Base-by-base conservation (phyloP, 345 rosid genomes). In the Gossypium rotundifolium region DNA sequence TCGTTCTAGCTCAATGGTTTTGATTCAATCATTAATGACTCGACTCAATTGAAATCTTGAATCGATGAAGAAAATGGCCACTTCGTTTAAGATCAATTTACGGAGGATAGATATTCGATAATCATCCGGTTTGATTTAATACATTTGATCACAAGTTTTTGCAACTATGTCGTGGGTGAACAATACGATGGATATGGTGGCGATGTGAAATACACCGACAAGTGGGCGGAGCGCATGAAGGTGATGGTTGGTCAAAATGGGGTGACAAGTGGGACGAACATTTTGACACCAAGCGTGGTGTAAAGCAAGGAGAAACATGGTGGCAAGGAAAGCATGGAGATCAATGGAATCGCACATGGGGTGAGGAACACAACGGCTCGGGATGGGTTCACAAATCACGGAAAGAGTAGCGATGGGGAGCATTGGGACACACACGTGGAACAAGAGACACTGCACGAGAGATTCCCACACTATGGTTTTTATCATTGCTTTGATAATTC, bases 211-310 rank as follows among this genome's bases (percentile, higher is more conserved):
- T 94, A 94, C 81, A 92, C 97, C 0, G 97, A 94, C 83, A 94
- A 92, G 79, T 94, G 98, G 98, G 98, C 97, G 0, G 98, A 92
- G 82, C 85, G 94, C 13, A 87, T 58, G 91, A 90, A 75, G 98
- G 86, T 0, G 93, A 87, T 23, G 89, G 91, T 20, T 92, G 98
- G 97, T 79, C 95, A 29, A 94, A 90, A 65, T 94, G 98, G 97
- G 98, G 98, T 23, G 98, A 94, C 87, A 94, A 94, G 77, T 92
- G 98, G 98, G 98, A 94, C 20, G 98, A 92, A 76, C 82, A 92
- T 83, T 94, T 94, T 27, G 85, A 88, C 76, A 78, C 82, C 18
- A 86, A 86, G n/a, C 86, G 84, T 1, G 98, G 98, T n/a, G 94
- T 94, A 65, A 94, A 92, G 81, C 98, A 94, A 81, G 98, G 98